Evolutionary conservation across 2,329 filamentous ascomycete species (phyloP).

Genomic region (Thielaviopsis punctulata): DNA sequence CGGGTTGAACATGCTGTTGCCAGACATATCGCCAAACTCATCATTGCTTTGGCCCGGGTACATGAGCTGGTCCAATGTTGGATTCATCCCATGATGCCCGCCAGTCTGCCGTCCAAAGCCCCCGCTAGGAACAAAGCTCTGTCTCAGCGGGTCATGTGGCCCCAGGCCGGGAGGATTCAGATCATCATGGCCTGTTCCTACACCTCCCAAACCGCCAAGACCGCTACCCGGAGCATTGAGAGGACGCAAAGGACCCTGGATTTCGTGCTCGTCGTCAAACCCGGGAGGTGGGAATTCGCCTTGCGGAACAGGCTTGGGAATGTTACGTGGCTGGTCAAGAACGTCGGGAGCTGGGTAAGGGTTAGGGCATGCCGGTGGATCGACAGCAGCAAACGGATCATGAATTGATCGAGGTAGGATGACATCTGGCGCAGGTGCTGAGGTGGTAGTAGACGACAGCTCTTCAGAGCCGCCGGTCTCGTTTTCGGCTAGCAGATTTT

Average conservation of each 20-base stretch:
- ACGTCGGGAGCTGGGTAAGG: constrained; percentile 24
- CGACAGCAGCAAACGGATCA: constrained; percentile 44
- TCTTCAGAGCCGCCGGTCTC: constrained; percentile 60
- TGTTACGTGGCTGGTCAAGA: constrained; percentile 1
- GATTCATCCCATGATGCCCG: constrained; percentile 64
- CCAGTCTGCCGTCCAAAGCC: constrained; percentile 27
- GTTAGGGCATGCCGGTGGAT: constrained; percentile 17
- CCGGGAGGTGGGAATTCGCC: constrained; percentile 70
- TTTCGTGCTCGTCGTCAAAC: constrained; percentile 85
- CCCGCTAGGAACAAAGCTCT: constrained; percentile 45
- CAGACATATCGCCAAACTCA: constrained; percentile 22
- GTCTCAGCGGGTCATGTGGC: constrained; percentile 64
- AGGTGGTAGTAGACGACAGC: background rate
- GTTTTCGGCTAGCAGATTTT: constrained; percentile 63
- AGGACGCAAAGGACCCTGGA: constrained; percentile 46
- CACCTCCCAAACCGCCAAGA: constrained; percentile 34
- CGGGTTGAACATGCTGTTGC: constrained; percentile 29
- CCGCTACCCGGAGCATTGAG: constrained; percentile 21
- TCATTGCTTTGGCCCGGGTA: constrained; percentile 86
- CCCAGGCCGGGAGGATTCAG: constrained; percentile 75
- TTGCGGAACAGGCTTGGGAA: constrained; percentile 37
- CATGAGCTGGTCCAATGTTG: constrained; percentile 89
- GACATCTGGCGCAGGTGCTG: constrained; percentile 10
- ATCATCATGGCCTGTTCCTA: constrained; percentile 69
- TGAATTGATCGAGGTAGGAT: constrained; percentile 31